These are phyloP conservation scores for Kappamyces sp. DNA, from an alignment of 192 early-diverging fungal genomes.

Conservation along the genomic window DNA sequence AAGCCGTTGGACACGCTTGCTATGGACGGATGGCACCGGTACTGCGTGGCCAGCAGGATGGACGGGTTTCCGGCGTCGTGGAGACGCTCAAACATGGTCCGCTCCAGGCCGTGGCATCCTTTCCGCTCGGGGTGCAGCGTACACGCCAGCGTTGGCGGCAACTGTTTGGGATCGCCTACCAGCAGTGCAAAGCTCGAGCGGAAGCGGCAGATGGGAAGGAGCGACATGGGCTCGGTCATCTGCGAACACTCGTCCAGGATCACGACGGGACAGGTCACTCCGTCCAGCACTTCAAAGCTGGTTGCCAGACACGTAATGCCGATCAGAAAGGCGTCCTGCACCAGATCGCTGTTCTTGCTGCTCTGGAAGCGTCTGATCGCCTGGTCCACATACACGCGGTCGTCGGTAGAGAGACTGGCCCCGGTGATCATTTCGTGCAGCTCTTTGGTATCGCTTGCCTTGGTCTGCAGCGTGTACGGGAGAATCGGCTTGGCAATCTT, in stretches of 20 bases:
- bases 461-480: conserved; percentile 34
- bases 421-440: conserved; percentile 68
- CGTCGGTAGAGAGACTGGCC: conserved; percentile 30
- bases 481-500: conserved; percentile 43
- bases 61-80: conserved; percentile 47
- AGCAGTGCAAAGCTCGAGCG: conserved; percentile 57
- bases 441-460: conserved; percentile 61
- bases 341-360: conserved; percentile 37
- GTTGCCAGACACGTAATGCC: conserved; percentile 81
- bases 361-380: conserved; percentile 40
- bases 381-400: conserved; percentile 31
- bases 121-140: conserved; percentile 16
- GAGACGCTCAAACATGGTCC: conserved; percentile 78
- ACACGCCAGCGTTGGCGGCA: conserved; percentile 75
- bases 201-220: conserved; percentile 71
- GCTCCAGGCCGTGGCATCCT: conserved; percentile 56
- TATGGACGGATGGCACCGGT: conserved; percentile 67
- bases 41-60: conserved; percentile 65
- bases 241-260: conserved; percentile 86
- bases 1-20: conserved; percentile 53
- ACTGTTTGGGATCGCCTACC: conserved; percentile 84
- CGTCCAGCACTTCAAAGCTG: conserved; percentile 62
- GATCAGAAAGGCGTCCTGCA: conserved; percentile 46
- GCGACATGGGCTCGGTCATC: conserved; percentile 80
- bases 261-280: conserved; percentile 54